Evolutionary conservation across 2,329 filamentous ascomycete species (phyloP).

Genomic region (Ophiosphaerella herpotricha): DNA sequence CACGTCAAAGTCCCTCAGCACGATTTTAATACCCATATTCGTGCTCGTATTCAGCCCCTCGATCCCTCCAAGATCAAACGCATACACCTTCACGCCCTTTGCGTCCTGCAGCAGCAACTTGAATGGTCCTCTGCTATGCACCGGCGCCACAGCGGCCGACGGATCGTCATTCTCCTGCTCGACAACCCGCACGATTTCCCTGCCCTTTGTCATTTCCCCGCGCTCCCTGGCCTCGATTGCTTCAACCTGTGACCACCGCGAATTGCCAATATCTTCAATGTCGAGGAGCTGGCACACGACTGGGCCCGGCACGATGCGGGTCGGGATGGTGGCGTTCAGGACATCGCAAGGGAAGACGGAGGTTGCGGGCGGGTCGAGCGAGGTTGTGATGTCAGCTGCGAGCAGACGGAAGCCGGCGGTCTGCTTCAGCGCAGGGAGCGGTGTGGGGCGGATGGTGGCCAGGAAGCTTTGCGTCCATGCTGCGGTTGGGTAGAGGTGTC

Average conservation of each 20-base stretch:
- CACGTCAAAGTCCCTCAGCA: slow-evolving; percentile 70
- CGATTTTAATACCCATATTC: slow-evolving; percentile 79
- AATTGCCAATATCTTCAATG: slow-evolving; percentile 79
- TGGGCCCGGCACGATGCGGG: slow-evolving; percentile 62
- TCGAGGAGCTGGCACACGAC: slow-evolving; percentile 83
- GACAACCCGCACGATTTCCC: slow-evolving; percentile 79
- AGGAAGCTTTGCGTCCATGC: slow-evolving; percentile 70
- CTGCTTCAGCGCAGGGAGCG: slow-evolving; percentile 72
- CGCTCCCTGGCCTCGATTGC: slow-evolving; percentile 73
- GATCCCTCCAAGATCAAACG: slow-evolving; percentile 71
- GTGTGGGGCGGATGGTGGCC: slow-evolving; percentile 60
- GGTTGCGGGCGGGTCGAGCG: slow-evolving; percentile 50
- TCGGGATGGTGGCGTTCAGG: slow-evolving; percentile 59
- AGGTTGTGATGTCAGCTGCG: slow-evolving; percentile 72
- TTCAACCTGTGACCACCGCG: slow-evolving; percentile 86
- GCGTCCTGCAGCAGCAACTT: slow-evolving; percentile 83
- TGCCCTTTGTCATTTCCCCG: slow-evolving; percentile 74
- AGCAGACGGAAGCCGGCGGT: slow-evolving; percentile 82
- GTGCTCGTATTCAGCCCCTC: slow-evolving; percentile 68
- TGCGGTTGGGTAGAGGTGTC: slow-evolving; percentile 59
- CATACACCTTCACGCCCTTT: slow-evolving; percentile 67
- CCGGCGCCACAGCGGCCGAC: slow-evolving; percentile 25
- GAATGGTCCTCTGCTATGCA: slow-evolving; percentile 66
- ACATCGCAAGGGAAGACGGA: slow-evolving; percentile 64
- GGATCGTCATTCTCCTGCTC: slow-evolving; percentile 53